Percentiles rank a stretch among this genome's conserved stretches.
These are phyloP conservation scores for Pichia sp. DNA, from an alignment of 1,139 yeast species.

Conservation along the genomic window DNA sequence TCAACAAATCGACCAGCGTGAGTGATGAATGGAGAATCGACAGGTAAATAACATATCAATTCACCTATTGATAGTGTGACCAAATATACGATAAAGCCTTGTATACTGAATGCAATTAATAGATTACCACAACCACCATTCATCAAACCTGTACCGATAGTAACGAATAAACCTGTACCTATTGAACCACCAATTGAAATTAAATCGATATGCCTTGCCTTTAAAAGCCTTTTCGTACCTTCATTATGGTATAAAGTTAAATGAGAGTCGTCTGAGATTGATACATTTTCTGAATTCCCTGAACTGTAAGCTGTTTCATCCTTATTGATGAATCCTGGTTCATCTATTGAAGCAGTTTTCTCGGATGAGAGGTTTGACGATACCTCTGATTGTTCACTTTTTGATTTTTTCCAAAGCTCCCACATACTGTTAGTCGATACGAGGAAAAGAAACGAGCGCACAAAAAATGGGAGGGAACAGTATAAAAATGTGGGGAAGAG, in stretches of 20 bases:
- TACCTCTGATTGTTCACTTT: no score
- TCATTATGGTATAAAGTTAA: background rate
- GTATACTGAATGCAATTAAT: conserved; percentile 50
- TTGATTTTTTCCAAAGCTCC: no score
- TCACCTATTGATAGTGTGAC: conserved; percentile 42
- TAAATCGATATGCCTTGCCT: conserved; percentile 60
- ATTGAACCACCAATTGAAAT: conserved; percentile 77
- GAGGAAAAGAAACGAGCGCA: no score
- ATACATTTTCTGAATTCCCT: background rate
- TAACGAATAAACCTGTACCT: conserved; percentile 70
- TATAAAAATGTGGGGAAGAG: no score
- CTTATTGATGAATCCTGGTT: no score
- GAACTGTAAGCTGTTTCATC: no score
- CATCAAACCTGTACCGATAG: conserved; percentile 59
- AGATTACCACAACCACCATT: conserved; percentile 74
- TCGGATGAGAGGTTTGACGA: no score
- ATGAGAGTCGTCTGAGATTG: background rate
- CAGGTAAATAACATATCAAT: conserved; percentile 42
- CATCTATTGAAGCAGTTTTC: no score
- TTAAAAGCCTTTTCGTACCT: conserved; percentile 16
- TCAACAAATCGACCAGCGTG: conserved; percentile 48
- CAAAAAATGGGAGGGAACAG: no score
- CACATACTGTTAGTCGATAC: no score
- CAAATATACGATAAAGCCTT: conserved; percentile 36
- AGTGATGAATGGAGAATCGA: conserved; percentile 42